Evolutionary conservation across 805 yeast genomes (phyloP).

Genomic region (Cyberlindnera mississippiensis): DNA sequence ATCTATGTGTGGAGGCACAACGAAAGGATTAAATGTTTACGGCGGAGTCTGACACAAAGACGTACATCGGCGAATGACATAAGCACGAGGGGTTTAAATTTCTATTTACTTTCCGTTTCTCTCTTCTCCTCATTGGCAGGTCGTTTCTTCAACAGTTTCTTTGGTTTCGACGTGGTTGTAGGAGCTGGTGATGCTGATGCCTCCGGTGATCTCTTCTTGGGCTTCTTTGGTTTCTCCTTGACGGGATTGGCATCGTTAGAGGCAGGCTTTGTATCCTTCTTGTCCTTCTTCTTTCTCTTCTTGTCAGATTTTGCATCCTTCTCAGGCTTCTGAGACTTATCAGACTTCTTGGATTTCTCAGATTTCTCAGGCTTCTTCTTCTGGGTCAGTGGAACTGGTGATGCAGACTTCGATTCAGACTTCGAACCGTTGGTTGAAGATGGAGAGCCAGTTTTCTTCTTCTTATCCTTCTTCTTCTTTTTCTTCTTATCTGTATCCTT

Average conservation of each 20-base stretch:
- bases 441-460: constrained; percentile 2
- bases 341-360: constrained; percentile 3
- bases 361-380: constrained; percentile 5
- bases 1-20: no score
- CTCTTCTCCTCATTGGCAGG: no score
- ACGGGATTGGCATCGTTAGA: no score
- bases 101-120: no score
- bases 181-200: neutral
- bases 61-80: no score
- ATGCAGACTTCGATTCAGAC: neutral
- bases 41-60: no score
- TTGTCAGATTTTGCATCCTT: neutral
- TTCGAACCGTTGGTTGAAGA: neutral
- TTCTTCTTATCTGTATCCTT: constrained; percentile 3
- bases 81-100: no score
- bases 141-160: neutral
- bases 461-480: constrained; percentile 1
- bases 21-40: no score
- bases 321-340: neutral
- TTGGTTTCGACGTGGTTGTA: neutral
- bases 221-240: constrained; percentile 5
- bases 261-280: no score
- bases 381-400: neutral
- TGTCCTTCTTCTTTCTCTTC: constrained; percentile 9
- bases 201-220: neutral